phyloP scores from a whole-genome alignment of 1,139 yeast genomes.

The Magnusiomyces paraingens region DNA sequence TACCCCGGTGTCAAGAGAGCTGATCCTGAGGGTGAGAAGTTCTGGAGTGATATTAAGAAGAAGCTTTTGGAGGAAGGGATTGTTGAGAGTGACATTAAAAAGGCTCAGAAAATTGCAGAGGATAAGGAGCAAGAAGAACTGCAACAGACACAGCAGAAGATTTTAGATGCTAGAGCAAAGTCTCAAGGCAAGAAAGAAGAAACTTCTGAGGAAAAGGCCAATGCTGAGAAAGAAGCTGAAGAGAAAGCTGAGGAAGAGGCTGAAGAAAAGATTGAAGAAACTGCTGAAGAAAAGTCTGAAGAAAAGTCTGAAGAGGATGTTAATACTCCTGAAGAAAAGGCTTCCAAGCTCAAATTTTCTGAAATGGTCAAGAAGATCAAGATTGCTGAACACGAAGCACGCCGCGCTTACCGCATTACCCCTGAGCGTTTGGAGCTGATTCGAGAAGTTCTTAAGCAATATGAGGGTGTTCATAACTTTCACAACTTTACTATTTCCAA shows the following conservation, averaged over 20 bases:
- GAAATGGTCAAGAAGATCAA: conserved; percentile 50
- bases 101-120: conserved; percentile 32
- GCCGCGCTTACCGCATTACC: conserved; percentile 66
- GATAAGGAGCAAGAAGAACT: conserved; percentile 23
- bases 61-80: conserved; percentile 29
- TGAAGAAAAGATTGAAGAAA: conserved; percentile 20
- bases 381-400: conserved; percentile 56
- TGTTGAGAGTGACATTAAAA: conserved; percentile 33
- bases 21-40: conserved; percentile 61
- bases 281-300: not conserved
- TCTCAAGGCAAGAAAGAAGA: conserved; percentile 9
- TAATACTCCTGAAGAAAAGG: conserved; percentile 29
- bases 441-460: conserved; percentile 62
- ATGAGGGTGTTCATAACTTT: conserved; percentile 87
- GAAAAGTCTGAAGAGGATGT: conserved; percentile 32
- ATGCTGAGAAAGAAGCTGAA: conserved; percentile 4
- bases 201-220: conserved; percentile 27
- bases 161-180: conserved; percentile 28
- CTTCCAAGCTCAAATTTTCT: conserved; percentile 11
- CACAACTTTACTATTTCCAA: conserved; percentile 94
- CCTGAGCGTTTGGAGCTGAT: conserved; percentile 53
- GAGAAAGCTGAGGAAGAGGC: conserved; percentile 29
- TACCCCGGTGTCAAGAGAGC: conserved; percentile 55
- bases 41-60: conserved; percentile 56
- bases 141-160: conserved; percentile 23